phyloP scores from a whole-genome alignment of 1,139 yeast species.

The Nadsonia commutata region DNA sequence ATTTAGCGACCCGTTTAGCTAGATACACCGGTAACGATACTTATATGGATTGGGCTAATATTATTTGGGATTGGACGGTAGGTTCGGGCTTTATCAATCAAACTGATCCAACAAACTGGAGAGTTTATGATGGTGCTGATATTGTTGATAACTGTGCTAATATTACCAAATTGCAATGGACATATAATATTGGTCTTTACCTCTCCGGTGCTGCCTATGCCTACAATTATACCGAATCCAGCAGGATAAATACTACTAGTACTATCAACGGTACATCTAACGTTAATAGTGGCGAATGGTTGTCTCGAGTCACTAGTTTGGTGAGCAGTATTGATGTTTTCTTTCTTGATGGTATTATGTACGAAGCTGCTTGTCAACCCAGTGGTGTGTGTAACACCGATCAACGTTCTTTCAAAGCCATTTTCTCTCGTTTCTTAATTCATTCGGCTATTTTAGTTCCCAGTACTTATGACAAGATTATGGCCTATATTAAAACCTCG shows the following conservation, averaged over 20 bases:
- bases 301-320: conserved; percentile 32
- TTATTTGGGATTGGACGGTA: conserved; percentile 67
- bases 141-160: conserved; percentile 42
- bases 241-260: no score
- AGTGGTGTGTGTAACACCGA: conserved; percentile 59
- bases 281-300: conserved; percentile 29
- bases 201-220: conserved; percentile 72
- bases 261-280: conserved; percentile 14
- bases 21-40: conserved; percentile 57
- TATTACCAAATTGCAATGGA: conserved; percentile 57
- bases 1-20: conserved; percentile 71
- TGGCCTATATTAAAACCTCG: conserved; percentile 38
- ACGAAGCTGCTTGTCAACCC: conserved; percentile 71
- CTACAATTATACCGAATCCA: conserved; percentile 49
- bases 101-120: conserved; percentile 14
- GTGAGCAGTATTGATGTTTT: conserved; percentile 21
- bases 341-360: conserved; percentile 52
- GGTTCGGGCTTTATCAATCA: conserved; percentile 39
- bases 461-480: conserved; percentile 37
- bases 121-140: conserved; percentile 65
- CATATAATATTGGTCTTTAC: conserved; percentile 75
- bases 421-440: conserved; percentile 61
- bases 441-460: conserved; percentile 64
- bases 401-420: conserved; percentile 82
- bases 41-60: conserved; percentile 65